Conservation (phyloP, 179 eudicot species). For the Silene coronaria region DNA sequence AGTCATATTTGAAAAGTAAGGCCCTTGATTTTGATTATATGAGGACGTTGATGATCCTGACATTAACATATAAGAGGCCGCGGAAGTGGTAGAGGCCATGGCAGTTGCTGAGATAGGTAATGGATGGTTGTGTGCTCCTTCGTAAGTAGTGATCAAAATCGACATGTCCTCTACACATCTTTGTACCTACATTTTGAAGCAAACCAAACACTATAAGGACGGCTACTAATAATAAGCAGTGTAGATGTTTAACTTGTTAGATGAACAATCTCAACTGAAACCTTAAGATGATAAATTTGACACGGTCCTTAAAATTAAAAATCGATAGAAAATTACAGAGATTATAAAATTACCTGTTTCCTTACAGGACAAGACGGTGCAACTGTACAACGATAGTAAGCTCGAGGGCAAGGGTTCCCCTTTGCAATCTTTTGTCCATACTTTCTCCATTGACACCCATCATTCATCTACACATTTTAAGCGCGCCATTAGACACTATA, state of each 20-base stretch:
- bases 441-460: conserved; percentile 86
- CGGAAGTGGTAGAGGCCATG: conserved; percentile 67
- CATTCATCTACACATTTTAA: conserved; percentile 54
- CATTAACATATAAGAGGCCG: conserved; percentile 61
- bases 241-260: no score
- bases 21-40: conserved; percentile 18
- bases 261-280: no score
- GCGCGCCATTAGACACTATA: no score
- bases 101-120: conserved; percentile 55
- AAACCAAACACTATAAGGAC: no score
- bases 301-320: no score
- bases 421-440: conserved; percentile 80
- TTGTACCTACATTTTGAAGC: conserved; percentile 40
- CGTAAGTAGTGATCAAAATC: conserved; percentile 65
- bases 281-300: no score
- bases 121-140: conserved; percentile 73
- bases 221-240: no score
- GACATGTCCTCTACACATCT: conserved; percentile 64
- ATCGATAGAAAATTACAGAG: no score
- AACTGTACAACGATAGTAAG: conserved; percentile 77
- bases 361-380: conserved; percentile 60
- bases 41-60: conserved; percentile 37
- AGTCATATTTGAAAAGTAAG: conserved; percentile 7
- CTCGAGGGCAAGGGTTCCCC: conserved; percentile 79
- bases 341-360: conserved; percentile 46